phyloP scores from a whole-genome alignment of 202 grass and related monocot species.

The Cymbopogon flexuosus region DNA sequence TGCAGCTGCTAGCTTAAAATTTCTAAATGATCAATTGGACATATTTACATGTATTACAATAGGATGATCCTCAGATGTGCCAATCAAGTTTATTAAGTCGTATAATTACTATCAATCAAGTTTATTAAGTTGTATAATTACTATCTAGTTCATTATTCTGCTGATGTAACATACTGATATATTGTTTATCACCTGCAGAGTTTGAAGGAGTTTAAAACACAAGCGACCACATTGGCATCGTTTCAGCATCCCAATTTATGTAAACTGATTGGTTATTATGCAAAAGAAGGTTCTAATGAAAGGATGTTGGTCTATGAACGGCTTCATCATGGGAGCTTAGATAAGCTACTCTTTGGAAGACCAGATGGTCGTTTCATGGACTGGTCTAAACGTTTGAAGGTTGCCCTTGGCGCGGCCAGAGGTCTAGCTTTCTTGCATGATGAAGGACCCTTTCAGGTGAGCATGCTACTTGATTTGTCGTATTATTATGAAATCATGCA shows the following conservation, averaged over 20 bases:
- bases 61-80: background rate
- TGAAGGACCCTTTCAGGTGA: slow-evolving; percentile 61
- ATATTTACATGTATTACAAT: background rate
- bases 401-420: too few relatives aligned
- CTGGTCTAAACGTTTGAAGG: too few relatives aligned
- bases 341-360: slow-evolving; percentile 68
- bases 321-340: slow-evolving; percentile 80
- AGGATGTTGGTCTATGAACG: slow-evolving; percentile 90
- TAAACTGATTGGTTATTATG: slow-evolving; percentile 74
- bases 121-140: background rate
- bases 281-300: slow-evolving; percentile 66
- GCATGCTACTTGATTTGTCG: background rate
- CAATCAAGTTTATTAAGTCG: background rate
- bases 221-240: slow-evolving; percentile 59
- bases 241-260: slow-evolving; percentile 83
- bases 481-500: background rate
- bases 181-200: slow-evolving; percentile 45
- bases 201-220: slow-evolving; percentile 78
- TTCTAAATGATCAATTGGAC: background rate
- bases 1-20: background rate
- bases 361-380: slow-evolving; percentile 77
- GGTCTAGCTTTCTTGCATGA: too few relatives aligned
- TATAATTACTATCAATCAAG: background rate
- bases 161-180: slow-evolving; percentile 12
- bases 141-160: background rate